Evolutionary conservation across 441 rosid species (phyloP).

Genomic region (Adansonia madagascariensis): DNA sequence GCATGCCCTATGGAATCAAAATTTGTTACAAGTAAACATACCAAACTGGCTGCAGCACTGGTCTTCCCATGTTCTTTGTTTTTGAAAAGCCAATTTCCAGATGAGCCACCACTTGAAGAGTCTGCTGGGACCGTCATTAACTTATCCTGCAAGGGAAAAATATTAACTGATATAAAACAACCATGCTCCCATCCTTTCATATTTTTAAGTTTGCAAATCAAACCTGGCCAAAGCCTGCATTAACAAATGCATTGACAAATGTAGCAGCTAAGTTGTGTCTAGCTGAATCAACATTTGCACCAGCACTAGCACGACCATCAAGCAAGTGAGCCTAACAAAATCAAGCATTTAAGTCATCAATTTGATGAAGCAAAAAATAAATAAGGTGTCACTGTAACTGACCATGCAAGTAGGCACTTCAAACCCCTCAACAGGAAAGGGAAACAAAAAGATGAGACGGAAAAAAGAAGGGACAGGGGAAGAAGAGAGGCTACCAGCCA

Average conservation of each 20-base stretch:
- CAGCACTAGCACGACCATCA: conserved; percentile 83
- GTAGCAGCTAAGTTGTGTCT: conserved; percentile 90
- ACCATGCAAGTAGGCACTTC: not conserved
- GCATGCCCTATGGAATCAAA: conserved; percentile 16
- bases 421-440: not conserved
- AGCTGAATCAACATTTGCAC: conserved; percentile 83
- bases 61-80: conserved; percentile 92
- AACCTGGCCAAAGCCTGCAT: conserved; percentile 97
- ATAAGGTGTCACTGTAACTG: not conserved
- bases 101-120: conserved; percentile 59
- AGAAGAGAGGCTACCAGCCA: not conserved
- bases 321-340: conserved; percentile 80
- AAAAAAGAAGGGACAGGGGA: not conserved
- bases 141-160: conserved; percentile 66
- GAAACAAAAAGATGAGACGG: not conserved
- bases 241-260: conserved; percentile 94
- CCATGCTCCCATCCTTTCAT: conserved; percentile 2
- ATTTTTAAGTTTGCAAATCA: conserved; percentile 21
- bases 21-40: conserved; percentile 32
- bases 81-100: conserved; percentile 92
- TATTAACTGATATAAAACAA: conserved; percentile 19
- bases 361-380: conserved; percentile 11
- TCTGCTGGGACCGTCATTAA: conserved; percentile 81
- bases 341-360: conserved; percentile 18
- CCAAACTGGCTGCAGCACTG: conserved; percentile 97